Evolutionary conservation across 371 early-diverging fungal genomes (phyloP).

Genomic region (Amoeboradix gromovi): DNA sequence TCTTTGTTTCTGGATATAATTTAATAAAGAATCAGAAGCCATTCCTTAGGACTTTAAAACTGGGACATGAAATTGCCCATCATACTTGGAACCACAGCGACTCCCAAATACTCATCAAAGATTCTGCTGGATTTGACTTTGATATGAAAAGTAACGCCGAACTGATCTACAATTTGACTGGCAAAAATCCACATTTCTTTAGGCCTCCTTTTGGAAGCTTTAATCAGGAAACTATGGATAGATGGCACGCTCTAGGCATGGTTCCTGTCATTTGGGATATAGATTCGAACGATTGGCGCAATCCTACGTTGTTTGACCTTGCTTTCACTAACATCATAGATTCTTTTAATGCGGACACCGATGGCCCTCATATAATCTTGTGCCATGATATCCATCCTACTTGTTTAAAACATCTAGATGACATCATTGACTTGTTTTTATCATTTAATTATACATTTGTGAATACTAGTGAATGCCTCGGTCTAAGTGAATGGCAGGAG

Average conservation of each 20-base stretch:
- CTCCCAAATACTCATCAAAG: background rate
- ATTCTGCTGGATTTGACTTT: background rate
- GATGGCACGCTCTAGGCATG: background rate
- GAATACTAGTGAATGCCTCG: background rate
- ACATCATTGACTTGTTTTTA: background rate
- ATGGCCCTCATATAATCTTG: background rate
- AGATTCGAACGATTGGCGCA: background rate
- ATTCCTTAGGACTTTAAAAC: background rate
- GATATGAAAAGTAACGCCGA: background rate
- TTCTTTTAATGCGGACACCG: background rate
- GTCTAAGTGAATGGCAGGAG: background rate
- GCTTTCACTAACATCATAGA: background rate
- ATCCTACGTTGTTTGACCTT: background rate
- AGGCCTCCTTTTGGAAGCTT: background rate
- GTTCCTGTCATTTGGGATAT: background rate
- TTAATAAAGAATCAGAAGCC: background rate
- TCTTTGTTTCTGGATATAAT: background rate
- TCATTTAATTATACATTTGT: background rate
- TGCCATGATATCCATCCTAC: background rate
- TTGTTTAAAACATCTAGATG: background rate
- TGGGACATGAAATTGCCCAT: background rate
- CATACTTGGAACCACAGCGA: conserved; percentile 1
- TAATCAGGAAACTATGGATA: background rate
- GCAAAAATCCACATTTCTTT: background rate
- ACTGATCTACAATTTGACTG: background rate